A percentile compares a stretch with the other conserved stretches of the same genome.
phyloP scores from a whole-genome alignment of 352 stramenopile genomes.

The Phytophthora fragariaefolia region DNA sequence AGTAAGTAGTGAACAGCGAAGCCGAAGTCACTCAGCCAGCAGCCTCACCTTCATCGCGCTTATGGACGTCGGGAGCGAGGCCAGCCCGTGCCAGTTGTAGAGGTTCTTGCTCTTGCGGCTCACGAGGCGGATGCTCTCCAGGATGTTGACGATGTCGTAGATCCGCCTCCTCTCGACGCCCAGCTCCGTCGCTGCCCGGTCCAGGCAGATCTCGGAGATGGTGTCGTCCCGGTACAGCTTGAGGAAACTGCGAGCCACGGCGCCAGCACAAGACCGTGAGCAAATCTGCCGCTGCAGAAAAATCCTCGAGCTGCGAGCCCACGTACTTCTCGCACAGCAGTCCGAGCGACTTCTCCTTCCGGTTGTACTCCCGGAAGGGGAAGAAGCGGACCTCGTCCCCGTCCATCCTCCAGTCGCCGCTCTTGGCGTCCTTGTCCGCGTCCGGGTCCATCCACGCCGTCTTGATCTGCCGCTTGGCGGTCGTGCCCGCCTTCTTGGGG shows the following conservation, averaged over 20 bases:
- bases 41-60: conserved; percentile 71
- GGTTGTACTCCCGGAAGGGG: conserved; percentile 87
- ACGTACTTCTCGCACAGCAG: conserved; percentile 88
- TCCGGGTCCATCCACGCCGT: conserved; percentile 35
- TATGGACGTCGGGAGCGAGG: conserved; percentile 69
- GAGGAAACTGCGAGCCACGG: conserved; percentile 59
- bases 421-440: conserved; percentile 28
- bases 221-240: conserved; percentile 73
- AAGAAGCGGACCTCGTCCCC: conserved; percentile 57
- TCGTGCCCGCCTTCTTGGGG: conserved; percentile 56
- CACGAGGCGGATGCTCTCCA: conserved; percentile 95
- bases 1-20: not conserved
- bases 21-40: not conserved
- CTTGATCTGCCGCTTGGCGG: conserved; percentile 45
- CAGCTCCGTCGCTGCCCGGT: conserved; percentile 68
- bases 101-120: conserved; percentile 97
- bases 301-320: not conserved
- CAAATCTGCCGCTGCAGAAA: not conserved
- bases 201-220: conserved; percentile 80
- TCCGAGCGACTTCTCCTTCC: conserved; percentile 88
- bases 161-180: conserved; percentile 94
- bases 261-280: conserved; percentile 11
- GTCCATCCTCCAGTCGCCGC: conserved; percentile 39
- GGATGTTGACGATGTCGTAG: conserved; percentile 99
- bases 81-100: conserved; percentile 92